Conservation (phyloP, 306 rosid genomes). For the Macrotyloma uniflorum region DNA sequence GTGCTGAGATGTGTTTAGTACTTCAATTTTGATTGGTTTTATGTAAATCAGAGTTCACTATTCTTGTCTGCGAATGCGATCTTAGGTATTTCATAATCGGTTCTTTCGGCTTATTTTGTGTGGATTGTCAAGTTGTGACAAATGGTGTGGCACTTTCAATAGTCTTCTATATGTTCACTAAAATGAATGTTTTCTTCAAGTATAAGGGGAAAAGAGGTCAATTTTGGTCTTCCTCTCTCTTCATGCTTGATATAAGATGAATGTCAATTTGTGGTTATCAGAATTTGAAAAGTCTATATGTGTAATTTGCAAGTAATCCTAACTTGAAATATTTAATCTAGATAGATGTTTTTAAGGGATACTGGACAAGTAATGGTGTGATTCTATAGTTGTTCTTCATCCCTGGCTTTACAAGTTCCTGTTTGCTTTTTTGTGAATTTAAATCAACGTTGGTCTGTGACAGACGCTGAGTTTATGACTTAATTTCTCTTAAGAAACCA, state of each 20-base stretch:
- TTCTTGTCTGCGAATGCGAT: background rate
- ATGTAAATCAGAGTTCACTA: background rate
- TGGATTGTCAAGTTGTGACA: background rate
- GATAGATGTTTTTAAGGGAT: too few species aligned
- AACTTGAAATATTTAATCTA: background rate
- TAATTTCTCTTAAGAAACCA: too few species aligned
- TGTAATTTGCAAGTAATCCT: background rate
- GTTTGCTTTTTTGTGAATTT: background rate
- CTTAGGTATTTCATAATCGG: background rate
- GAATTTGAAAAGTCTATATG: background rate
- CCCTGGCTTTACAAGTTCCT: background rate
- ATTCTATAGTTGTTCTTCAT: background rate
- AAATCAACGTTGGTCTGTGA: background rate
- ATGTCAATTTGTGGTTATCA: background rate
- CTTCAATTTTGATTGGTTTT: background rate
- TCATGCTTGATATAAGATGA: background rate
- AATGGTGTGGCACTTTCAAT: background rate
- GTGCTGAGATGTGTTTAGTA: background rate
- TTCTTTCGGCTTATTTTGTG: background rate
- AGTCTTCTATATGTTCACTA: background rate
- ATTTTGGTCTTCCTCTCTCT: background rate
- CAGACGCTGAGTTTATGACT: background rate
- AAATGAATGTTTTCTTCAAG: background rate
- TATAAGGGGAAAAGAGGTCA: background rate
- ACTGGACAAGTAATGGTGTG: background rate